A percentile compares a stretch with the other conserved stretches of the same genome.
Evolutionary conservation across 2,329 filamentous ascomycete species (phyloP).

Genomic region (Colletotrichum caudatum): DNA sequence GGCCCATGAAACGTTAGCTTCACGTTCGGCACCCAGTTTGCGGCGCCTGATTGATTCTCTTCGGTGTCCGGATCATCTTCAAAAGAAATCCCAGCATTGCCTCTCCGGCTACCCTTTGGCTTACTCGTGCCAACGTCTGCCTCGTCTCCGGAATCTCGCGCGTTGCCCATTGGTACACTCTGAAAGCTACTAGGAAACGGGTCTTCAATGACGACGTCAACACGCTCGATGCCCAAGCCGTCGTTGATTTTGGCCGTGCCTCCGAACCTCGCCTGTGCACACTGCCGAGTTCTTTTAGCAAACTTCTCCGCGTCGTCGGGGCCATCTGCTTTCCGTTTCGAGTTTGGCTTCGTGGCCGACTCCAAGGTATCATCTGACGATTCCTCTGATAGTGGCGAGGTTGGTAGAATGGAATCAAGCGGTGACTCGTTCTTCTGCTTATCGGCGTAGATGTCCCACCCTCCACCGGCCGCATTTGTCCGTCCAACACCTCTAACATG

Average conservation of each 20-base stretch:
- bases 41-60: constrained; percentile 46
- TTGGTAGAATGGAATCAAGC: constrained; percentile 64
- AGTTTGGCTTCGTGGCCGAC: not conserved
- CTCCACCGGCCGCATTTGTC: constrained; percentile 78
- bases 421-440: constrained; percentile 67
- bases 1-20: constrained; percentile 78
- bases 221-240: constrained; percentile 70
- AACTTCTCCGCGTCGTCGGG: not conserved
- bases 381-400: constrained; percentile 59
- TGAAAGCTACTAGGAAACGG: constrained; percentile 57
- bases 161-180: constrained; percentile 50
- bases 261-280: constrained; percentile 79
- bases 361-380: constrained; percentile 43
- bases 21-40: constrained; percentile 68
- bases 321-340: constrained; percentile 30
- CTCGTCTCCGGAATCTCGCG: constrained; percentile 46
- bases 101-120: not conserved
- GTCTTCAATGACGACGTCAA: constrained; percentile 72
- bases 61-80: constrained; percentile 45
- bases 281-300: constrained; percentile 47
- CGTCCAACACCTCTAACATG: constrained; percentile 76
- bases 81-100: not conserved
- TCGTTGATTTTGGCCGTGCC: constrained; percentile 66
- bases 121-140: constrained; percentile 36
- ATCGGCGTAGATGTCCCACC: constrained; percentile 83